Evolutionary conservation across 1,284 basidiomycete genomes (phyloP).

Genomic region (Ceratobasidium theobromae): DNA sequence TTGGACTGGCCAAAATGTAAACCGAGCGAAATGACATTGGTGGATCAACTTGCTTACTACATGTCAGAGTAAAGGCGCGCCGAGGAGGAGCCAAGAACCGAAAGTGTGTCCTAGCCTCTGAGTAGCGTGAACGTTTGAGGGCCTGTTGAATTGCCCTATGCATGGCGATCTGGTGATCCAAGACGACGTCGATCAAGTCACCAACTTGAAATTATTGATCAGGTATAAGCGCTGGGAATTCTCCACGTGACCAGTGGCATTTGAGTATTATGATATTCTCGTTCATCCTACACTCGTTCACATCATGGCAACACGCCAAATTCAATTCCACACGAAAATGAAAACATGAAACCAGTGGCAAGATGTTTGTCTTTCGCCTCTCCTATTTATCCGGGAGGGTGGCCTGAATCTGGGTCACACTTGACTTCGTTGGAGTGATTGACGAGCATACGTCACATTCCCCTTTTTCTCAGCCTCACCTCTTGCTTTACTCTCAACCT

Average conservation of each 20-base stretch:
- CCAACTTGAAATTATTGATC: background rate
- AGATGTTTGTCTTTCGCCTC: too few species aligned
- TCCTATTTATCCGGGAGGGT: too few species aligned
- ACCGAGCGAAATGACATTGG: background rate
- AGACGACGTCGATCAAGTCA: constrained; percentile 8
- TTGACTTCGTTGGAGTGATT: constrained; percentile 7
- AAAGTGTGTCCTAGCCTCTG: background rate
- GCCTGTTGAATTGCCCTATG: background rate
- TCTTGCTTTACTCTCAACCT: background rate
- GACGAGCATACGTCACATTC: too few species aligned
- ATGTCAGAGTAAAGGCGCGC: background rate
- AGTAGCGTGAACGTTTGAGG: background rate
- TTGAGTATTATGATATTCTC: background rate
- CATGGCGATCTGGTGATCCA: background rate
- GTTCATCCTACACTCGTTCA: background rate
- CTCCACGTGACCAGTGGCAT: constrained; percentile 1
- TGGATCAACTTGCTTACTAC: constrained; percentile 2
- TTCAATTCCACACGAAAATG: too few species aligned
- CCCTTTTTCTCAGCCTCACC: too few species aligned
- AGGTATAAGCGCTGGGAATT: background rate
- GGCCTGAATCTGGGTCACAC: constrained; percentile 6
- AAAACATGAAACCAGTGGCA: too few species aligned
- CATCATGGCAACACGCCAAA: too few species aligned
- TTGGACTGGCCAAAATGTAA: constrained; percentile 34
- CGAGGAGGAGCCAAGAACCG: background rate